phyloP scores from a whole-genome alignment of 2,329 filamentous ascomycete genomes.

The Alternaria conjuncta region DNA sequence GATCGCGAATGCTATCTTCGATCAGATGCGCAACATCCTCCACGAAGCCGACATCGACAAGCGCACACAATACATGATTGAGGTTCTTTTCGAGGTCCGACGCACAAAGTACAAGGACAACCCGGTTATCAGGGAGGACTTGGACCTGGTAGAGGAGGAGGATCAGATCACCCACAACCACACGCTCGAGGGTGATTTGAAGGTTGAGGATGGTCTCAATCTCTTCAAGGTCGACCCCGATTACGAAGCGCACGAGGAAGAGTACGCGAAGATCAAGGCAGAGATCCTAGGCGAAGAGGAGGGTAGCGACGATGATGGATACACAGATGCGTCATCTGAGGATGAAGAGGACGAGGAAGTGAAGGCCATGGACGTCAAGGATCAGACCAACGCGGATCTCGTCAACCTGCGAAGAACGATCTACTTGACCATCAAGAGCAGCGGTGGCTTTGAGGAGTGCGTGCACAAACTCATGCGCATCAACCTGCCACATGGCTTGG shows the following conservation, averaged over 20 bases:
- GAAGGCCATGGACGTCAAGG: slow-evolving; percentile 92
- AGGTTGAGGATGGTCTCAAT: slow-evolving; percentile 84
- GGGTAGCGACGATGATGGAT: slow-evolving; percentile 73
- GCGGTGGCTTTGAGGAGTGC: slow-evolving; percentile 93
- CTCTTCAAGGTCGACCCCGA: slow-evolving; percentile 93
- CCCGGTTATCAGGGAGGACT: slow-evolving; percentile 84
- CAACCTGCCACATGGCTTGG: slow-evolving; percentile 82
- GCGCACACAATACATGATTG: slow-evolving; percentile 98
- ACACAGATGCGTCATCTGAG: slow-evolving; percentile 69
- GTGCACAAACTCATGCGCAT: slow-evolving; percentile 94
- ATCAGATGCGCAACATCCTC: slow-evolving; percentile 92
- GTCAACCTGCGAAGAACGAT: slow-evolving; percentile 93
- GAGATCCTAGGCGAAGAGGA: slow-evolving; percentile 85
- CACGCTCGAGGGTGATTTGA: slow-evolving; percentile 77
- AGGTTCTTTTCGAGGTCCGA: slow-evolving; percentile 93
- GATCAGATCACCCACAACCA: slow-evolving; percentile 94
- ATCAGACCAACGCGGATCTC: slow-evolving; percentile 94
- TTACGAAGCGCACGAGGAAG: slow-evolving; percentile 88
- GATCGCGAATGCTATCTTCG: slow-evolving; percentile 89
- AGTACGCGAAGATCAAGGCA: slow-evolving; percentile 87
- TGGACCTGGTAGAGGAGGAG: slow-evolving; percentile 96
- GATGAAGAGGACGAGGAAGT: slow-evolving; percentile 79
- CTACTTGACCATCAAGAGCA: slow-evolving; percentile 97
- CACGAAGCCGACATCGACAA: slow-evolving; percentile 98
- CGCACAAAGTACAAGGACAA: slow-evolving; percentile 98